Percentiles rank a stretch among this genome's conserved stretches.
phyloP scores from a whole-genome alignment of 345 rosid genomes.

The Murraya paniculata region DNA sequence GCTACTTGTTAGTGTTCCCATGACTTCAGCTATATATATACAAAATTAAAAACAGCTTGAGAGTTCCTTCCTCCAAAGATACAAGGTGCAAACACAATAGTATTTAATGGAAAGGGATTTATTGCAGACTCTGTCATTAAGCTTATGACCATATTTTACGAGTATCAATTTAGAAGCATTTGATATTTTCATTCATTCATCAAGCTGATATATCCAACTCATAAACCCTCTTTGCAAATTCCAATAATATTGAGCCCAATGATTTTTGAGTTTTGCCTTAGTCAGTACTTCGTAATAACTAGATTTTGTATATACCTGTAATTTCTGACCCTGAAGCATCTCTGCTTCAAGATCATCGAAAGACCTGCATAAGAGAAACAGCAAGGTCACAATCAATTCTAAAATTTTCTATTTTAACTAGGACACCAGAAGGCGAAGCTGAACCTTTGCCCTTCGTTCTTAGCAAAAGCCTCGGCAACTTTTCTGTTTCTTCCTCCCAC shows the following conservation, averaged over 20 bases:
- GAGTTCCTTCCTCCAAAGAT: neutral
- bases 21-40: neutral
- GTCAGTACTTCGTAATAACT: neutral
- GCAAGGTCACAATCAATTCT: slow-evolving; percentile 8
- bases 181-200: neutral
- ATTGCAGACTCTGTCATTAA: neutral
- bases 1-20: neutral
- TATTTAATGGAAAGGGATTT: neutral
- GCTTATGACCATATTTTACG: neutral
- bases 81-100: neutral
- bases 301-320: slow-evolving; percentile 58
- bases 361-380: slow-evolving; percentile 47
- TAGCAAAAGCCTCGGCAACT: slow-evolving; percentile 92
- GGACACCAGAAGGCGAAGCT: slow-evolving; percentile 6
- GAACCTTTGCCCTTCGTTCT: slow-evolving; percentile 76
- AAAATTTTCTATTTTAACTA: neutral
- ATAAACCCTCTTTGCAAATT: neutral
- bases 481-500: slow-evolving; percentile 90
- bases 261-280: neutral
- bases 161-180: neutral
- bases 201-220: neutral
- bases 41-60: neutral
- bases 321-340: slow-evolving; percentile 91
- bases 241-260: neutral
- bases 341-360: slow-evolving; percentile 96